Base-by-base conservation (phyloP, 805 yeast genomes). In the Wickerhamiella parazyma region DNA sequence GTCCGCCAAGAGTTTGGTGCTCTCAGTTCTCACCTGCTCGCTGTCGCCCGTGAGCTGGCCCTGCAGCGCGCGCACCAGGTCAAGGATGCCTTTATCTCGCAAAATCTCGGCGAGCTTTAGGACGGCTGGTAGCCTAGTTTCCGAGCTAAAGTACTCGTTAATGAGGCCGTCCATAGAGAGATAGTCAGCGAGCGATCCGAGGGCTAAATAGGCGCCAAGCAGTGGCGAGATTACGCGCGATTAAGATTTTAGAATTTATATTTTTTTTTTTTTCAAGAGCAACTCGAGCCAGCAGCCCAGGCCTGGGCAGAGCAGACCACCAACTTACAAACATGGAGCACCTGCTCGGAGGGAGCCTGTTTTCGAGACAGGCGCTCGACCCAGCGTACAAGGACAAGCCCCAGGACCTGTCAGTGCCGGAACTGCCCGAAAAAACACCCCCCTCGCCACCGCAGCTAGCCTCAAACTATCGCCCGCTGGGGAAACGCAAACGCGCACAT, bases 31-130 rank as follows among this genome's bases (percentile, higher is more conserved):
- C 14, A 70, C 62, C 2, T 58, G 49, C 20, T 70, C 72, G 47
- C 75, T 76, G 6, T 74, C 78, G 2, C 80, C 72, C 1, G 82
- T 76, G 22, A 82, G 62, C 39, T 69, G 66, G 21, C 72, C 74
- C n/a, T 83, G 85, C 22, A 82, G 62, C 1, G 65, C 57, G 37
- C 72, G 67, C 7, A 82, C 73, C 35, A 81, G 63, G 6, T 35
- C 39, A 2, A 53, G 40, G 2, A 53, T 44, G 12, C 51, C 35
- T 3, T 20, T 42, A 4, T 6, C 14, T 3, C 44, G 33, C 12
- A 31, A 26, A 9, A 22, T 8, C 6, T 38, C 19, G 3, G 53
- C 48, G 1, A 54, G 33, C 1, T 42, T 20, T 0, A 8, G 10
- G 1, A 50, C 48, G 2, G 40, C 9, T 2, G 24, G 14, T 14